Evolutionary conservation across 345 rosid genomes (phyloP).

Genomic region (Turritis glabra): DNA sequence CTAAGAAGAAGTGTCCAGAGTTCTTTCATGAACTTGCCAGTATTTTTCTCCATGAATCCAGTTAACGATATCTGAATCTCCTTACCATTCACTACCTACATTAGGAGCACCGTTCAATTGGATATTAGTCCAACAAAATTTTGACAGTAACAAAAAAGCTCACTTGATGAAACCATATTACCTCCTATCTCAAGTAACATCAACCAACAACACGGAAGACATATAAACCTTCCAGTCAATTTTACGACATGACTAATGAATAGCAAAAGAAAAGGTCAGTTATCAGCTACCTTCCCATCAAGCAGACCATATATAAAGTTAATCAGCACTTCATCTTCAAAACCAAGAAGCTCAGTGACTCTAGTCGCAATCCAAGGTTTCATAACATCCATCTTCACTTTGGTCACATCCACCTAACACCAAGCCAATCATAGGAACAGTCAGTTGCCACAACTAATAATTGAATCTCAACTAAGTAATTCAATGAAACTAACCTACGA

Average conservation of each 20-base stretch:
- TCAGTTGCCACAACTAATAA: too few species aligned
- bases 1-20: slow-evolving; percentile 94
- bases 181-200: slow-evolving; percentile 14
- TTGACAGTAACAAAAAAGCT: slow-evolving; percentile 20
- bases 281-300: slow-evolving; percentile 70
- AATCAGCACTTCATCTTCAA: slow-evolving; percentile 97
- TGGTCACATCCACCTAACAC: slow-evolving; percentile 73
- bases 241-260: background rate
- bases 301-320: slow-evolving; percentile 94
- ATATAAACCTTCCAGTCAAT: background rate
- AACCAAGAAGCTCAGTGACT: slow-evolving; percentile 94
- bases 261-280: background rate
- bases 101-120: background rate
- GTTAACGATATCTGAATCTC: slow-evolving; percentile 83
- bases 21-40: slow-evolving; percentile 95
- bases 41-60: slow-evolving; percentile 99
- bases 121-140: slow-evolving; percentile 1
- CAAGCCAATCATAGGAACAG: slow-evolving; percentile 6
- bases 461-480: background rate
- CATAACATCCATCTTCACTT: slow-evolving; percentile 94
- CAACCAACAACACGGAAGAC: background rate
- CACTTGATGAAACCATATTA: slow-evolving; percentile 4
- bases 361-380: slow-evolving; percentile 93
- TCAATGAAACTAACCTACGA: background rate
- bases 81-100: slow-evolving; percentile 89